Percentiles rank a stretch among this genome's conserved stretches.
These are phyloP conservation scores for Cryptosporidium sp. DNA, from an alignment of 169 alveolate genomes.

Conservation along the genomic window DNA sequence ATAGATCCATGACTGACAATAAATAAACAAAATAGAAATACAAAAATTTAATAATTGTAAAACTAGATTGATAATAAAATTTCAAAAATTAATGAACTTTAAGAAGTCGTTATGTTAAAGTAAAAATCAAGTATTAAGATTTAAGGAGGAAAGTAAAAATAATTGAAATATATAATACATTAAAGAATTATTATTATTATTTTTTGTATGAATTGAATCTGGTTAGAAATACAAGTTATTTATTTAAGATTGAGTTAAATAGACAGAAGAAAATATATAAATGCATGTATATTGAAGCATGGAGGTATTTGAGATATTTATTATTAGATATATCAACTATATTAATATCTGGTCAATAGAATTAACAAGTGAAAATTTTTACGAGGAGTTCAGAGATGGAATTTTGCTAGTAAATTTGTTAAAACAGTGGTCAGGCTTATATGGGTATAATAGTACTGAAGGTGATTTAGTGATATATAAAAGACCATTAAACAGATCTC, in stretches of 20 bases:
- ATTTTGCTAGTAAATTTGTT: conserved; percentile 20
- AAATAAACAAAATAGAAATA: background rate
- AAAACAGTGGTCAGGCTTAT: conserved; percentile 55
- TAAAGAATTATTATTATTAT: background rate
- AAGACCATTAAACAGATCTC: conserved; percentile 46
- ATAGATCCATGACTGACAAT: conserved; percentile 34
- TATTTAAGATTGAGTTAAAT: background rate
- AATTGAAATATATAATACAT: background rate
- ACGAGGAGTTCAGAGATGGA: conserved; percentile 66
- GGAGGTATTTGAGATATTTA: conserved; percentile 62
- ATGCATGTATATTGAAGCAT: background rate
- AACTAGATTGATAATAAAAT: background rate
- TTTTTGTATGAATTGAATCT: background rate
- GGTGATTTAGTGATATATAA: conserved; percentile 54
- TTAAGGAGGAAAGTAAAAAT: background rate
- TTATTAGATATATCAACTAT: conserved; percentile 57
- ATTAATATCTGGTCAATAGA: conserved; percentile 66
- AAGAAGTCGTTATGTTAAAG: background rate
- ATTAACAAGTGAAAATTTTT: conserved; percentile 33
- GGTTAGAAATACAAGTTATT: background rate
- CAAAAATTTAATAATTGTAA: background rate
- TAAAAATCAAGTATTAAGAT: background rate
- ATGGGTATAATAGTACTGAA: conserved; percentile 59
- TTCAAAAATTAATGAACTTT: background rate
- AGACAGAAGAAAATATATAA: background rate